Evolutionary conservation across 495 filamentous ascomycete genomes (phyloP).

Genomic region (Penicillium bialowiezense): DNA sequence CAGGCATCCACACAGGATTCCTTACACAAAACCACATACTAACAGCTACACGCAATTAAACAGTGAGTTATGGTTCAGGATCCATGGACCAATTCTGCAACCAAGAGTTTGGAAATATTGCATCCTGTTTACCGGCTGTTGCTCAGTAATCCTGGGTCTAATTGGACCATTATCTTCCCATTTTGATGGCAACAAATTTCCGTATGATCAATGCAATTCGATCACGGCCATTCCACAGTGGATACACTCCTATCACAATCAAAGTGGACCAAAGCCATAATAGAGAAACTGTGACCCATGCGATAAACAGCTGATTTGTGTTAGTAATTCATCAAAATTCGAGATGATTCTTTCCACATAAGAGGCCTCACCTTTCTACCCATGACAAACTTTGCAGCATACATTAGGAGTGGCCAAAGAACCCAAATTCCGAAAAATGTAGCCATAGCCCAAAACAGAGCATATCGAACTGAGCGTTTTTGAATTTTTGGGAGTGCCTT

Average conservation of each 20-base stretch:
- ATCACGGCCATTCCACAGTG: conserved; percentile 8
- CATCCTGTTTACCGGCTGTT: too few species aligned
- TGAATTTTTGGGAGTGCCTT: background rate
- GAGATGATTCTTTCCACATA: background rate
- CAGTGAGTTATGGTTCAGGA: too few species aligned
- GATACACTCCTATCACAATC: background rate
- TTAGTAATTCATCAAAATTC: background rate
- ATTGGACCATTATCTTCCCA: too few species aligned
- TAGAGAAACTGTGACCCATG: background rate
- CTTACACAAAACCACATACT: too few species aligned
- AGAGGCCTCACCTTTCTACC: background rate
- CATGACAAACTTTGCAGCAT: background rate
- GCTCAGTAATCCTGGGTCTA: too few species aligned
- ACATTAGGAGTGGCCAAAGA: conserved; percentile 2
- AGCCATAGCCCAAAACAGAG: background rate
- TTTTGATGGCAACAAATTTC: too few species aligned
- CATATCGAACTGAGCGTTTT: background rate
- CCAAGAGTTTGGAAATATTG: too few species aligned
- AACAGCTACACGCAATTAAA: too few species aligned
- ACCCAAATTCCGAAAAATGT: conserved; percentile 1
- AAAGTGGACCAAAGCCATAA: background rate
- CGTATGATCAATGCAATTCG: too few species aligned
- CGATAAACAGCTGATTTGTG: background rate
- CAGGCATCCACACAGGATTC: too few species aligned
- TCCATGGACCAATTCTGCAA: too few species aligned